phyloP scores from a whole-genome alignment of 1,284 basidiomycete species.

The Ustilago crameri region DNA sequence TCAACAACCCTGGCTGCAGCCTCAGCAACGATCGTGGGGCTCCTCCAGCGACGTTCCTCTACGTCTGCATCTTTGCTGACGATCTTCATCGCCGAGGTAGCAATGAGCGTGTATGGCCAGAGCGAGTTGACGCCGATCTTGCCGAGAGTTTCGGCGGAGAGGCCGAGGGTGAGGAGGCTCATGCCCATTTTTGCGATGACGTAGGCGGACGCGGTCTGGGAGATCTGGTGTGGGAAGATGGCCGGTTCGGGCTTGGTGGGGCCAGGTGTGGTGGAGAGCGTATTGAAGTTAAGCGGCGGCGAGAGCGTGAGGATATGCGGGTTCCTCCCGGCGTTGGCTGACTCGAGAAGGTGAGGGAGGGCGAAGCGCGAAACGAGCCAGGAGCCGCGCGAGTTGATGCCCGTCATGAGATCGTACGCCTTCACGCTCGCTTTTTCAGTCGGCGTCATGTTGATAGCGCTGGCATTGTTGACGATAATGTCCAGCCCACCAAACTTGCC shows the following conservation, averaged over 20 bases:
- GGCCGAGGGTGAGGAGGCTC: slow-evolving; percentile 58
- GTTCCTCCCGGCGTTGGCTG: slow-evolving; percentile 39
- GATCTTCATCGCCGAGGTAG: slow-evolving; percentile 61
- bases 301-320: slow-evolving; percentile 66
- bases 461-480: slow-evolving; percentile 67
- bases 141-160: slow-evolving; percentile 60
- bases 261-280: slow-evolving; percentile 49
- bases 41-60: slow-evolving; percentile 51
- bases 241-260: slow-evolving; percentile 10
- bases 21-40: slow-evolving; percentile 61
- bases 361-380: slow-evolving; percentile 62
- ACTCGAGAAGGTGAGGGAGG: slow-evolving; percentile 60
- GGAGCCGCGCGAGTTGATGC: slow-evolving; percentile 63
- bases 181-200: slow-evolving; percentile 66
- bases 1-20: slow-evolving; percentile 61
- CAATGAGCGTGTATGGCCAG: slow-evolving; percentile 61
- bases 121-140: slow-evolving; percentile 59
- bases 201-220: slow-evolving; percentile 49
- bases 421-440: slow-evolving; percentile 55
- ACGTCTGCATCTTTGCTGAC: slow-evolving; percentile 47
- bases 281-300: slow-evolving; percentile 56
- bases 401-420: slow-evolving; percentile 48
- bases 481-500: slow-evolving; percentile 62
- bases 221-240: slow-evolving; percentile 46
- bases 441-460: slow-evolving; percentile 62